phyloP scores from a whole-genome alignment of 108 stramenopile species.

The Skeletonema tropicum region DNA sequence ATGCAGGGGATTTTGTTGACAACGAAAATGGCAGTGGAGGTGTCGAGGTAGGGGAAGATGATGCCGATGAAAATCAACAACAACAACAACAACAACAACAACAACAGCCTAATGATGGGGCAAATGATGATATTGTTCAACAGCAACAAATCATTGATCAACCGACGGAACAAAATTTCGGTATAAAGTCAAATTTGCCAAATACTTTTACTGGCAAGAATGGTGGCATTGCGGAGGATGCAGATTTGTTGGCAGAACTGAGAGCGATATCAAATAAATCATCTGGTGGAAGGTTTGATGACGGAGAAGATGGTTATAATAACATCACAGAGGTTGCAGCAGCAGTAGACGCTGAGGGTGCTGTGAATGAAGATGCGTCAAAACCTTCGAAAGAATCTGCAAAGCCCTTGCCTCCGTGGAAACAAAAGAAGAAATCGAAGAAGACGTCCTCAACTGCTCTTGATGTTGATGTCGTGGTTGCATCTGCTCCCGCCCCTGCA shows the following conservation, averaged over 20 bases:
- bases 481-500: background rate
- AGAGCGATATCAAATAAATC: conserved; percentile 57
- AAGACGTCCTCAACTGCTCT: conserved; percentile 3
- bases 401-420: conserved; percentile 14
- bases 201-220: conserved; percentile 74
- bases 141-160: conserved; percentile 25
- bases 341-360: background rate
- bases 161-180: conserved; percentile 22
- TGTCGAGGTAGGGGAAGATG: background rate
- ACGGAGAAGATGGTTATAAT: background rate
- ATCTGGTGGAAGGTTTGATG: conserved; percentile 40
- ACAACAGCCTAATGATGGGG: background rate
- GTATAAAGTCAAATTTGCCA: conserved; percentile 46
- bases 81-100: conserved; percentile 31
- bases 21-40: background rate
- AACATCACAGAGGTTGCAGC: background rate
- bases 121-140: background rate
- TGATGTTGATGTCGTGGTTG: conserved; percentile 3
- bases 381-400: background rate
- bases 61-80: background rate
- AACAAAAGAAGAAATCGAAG: conserved; percentile 1
- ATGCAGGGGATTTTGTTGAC: background rate
- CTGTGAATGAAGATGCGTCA: background rate
- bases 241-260: conserved; percentile 56
- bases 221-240: conserved; percentile 79